Evolutionary conservation across 257 asterid genomes (phyloP), one percentile per base, ranked within the genome.

Genomic region (Gentiana macrophylla): DNA sequence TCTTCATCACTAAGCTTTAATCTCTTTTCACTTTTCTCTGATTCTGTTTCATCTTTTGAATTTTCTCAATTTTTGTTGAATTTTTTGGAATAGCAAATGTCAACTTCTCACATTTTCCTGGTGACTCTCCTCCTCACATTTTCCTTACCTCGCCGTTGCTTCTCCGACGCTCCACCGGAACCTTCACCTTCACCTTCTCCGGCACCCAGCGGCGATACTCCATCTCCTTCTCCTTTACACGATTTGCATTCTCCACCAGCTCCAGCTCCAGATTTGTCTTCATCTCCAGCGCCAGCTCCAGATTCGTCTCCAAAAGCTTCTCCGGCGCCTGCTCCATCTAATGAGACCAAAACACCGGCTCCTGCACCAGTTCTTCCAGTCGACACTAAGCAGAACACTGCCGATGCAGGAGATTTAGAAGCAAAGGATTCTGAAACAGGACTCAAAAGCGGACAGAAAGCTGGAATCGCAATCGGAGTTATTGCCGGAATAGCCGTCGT

Each of bases 381-480:
- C 33, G 69, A 74, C 53, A 1, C 53, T 7, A 74, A 57, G 44
- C 69, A 13, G 37, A 41, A 41, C 8, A 5, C 9, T 41, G 53
- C 53, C 10, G 49, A 61, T 47, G 32, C 64, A 8, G 70, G 56
- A n/a, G 65, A 68, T 54, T 9, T 53, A 54, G 61, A 59, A 35
- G 12, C 53, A 5, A 45, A 59, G 4, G 61, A 60, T 0, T 69
- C 81, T 3, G 62, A 75, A 10, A 68, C 70, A 46, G 87, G 87
- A 7, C 75, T 77, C 84, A 66, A 55, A 45, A 71, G 76, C 0
- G 86, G 86, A 2, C 52, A 75, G 51, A 86, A 84, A 77, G 86
- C 79, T 2, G 95, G 94, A 4, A 56, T 89, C 3, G 80, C 86
- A 1, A 4, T 86, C 9, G 97, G 95, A 55, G 89, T 86, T 0